A percentile compares a stretch with the other conserved stretches of the same genome.
Evolutionary conservation across 306 rosid genomes (phyloP).

Genomic region (Ziziphus jujuba): DNA sequence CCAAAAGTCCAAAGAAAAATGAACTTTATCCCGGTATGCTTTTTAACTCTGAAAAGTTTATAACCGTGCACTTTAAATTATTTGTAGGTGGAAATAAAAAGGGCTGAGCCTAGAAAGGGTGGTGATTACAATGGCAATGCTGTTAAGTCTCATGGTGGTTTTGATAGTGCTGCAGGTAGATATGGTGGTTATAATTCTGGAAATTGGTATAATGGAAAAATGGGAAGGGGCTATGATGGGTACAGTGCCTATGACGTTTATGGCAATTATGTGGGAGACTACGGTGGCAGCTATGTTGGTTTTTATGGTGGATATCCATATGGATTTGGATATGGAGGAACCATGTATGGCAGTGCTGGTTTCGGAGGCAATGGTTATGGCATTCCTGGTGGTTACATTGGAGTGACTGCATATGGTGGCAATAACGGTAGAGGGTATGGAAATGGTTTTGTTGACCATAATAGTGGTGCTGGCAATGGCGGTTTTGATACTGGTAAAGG

Average conservation of each 20-base stretch:
- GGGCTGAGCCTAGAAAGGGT: conserved; percentile 59
- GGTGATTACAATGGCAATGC: conserved; percentile 36
- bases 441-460: conserved; percentile 10
- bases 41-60: conserved; percentile 9
- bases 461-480: background rate
- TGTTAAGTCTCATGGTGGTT: conserved; percentile 36
- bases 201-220: conserved; percentile 30
- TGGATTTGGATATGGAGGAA: conserved; percentile 47
- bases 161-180: conserved; percentile 31
- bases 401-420: conserved; percentile 28
- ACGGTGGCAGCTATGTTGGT: conserved; percentile 34
- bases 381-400: conserved; percentile 40
- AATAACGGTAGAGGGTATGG: conserved; percentile 30
- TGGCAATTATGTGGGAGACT: conserved; percentile 41
- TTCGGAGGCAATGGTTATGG: conserved; percentile 41
- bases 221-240: conserved; percentile 31
- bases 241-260: conserved; percentile 36
- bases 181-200: conserved; percentile 36
- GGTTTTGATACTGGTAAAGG: conserved; percentile 12
- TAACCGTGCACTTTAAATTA: background rate
- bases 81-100: conserved; percentile 62
- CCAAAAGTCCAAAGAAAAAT: conserved; percentile 9
- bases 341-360: conserved; percentile 49
- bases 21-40: conserved; percentile 1
- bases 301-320: conserved; percentile 38